Evolutionary conservation across 176 grass and related monocot genomes (phyloP), one percentile per base, ranked within the genome.

Genomic region (Avena atlantica): DNA sequence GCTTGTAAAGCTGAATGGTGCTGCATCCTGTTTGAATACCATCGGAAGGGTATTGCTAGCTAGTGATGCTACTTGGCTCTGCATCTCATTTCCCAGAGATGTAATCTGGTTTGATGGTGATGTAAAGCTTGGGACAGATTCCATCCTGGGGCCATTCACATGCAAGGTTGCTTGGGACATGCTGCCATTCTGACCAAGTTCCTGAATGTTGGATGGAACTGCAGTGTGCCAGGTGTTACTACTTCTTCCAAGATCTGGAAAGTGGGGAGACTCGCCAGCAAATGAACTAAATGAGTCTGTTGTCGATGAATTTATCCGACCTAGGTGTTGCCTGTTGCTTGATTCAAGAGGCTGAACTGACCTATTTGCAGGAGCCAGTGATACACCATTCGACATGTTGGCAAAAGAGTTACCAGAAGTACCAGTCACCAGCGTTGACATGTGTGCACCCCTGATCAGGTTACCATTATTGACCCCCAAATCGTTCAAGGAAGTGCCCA

Each of bases 181-280:
- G 51, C 23, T 91, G 69, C 84, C 87, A 55, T 89, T 82, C 51
- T 77, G 83, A 72, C 90, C 78, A 65, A 88, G 55, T 19, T 88
- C 82, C 78, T 85, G 89, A 85, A 76, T 52, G 37, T 70, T 95
- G 16, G 93, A 87, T 65, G 81, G 69, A 79, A 87, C 84, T 21
- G 77, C 88, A 66, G 70, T 65, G 89, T 88, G 89, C 93, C 93
- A 95, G 63, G 86, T 78, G 59, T 67, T 78, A 59, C 80, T 78
- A 76, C 70, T 84, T 68, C 88, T 89, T 65, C 69, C 83, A 91
- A 92, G 86, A 72, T 88, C 84, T 52, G 81, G 20, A 89, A 88
- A 87, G 65, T 87, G 84, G 77, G 74, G 55, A 78, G 84, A 73
- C 4, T 92, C 93, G 2, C 63, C 42, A 70, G 84, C 21, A 42